These are phyloP conservation scores for Microascus cirrosus DNA, from an alignment of 2,329 filamentous ascomycete species.

Conservation along the genomic window DNA sequence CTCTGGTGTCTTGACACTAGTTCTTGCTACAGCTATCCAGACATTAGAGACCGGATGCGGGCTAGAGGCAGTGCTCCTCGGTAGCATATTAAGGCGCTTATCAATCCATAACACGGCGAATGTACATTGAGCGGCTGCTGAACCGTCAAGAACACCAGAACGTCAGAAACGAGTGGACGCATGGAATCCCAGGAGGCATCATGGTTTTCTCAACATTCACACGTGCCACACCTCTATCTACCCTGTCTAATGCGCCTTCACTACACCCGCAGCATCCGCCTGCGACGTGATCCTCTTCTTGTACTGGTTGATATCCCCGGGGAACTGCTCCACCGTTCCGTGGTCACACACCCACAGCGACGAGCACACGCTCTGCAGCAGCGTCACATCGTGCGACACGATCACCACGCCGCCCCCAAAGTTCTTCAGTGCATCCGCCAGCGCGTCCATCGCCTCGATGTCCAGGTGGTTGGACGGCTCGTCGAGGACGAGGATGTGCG, in stretches of 20 bases:
- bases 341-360: slow-evolving; percentile 94
- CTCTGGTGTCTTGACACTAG: no score
- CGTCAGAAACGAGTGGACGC: no score
- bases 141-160: no score
- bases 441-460: slow-evolving; percentile 97
- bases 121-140: no score
- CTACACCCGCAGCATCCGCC: slow-evolving; percentile 80
- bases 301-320: slow-evolving; percentile 89
- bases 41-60: no score
- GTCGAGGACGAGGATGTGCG: slow-evolving; percentile 94
- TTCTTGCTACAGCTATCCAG: no score
- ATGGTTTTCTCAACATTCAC: no score
- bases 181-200: no score
- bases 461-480: slow-evolving; percentile 98
- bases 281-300: slow-evolving; percentile 93
- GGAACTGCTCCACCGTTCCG: slow-evolving; percentile 91
- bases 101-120: no score
- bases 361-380: slow-evolving; percentile 92
- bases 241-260: slow-evolving; percentile 45
- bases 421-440: slow-evolving; percentile 69
- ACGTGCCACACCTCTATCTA: no score
- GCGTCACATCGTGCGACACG: slow-evolving; percentile 98
- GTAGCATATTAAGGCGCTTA: no score
- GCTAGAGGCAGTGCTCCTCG: no score
- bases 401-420: slow-evolving; percentile 96